Base-by-base conservation (phyloP, 1,284 basidiomycete genomes). In the Fomitopsis palustris region DNA sequence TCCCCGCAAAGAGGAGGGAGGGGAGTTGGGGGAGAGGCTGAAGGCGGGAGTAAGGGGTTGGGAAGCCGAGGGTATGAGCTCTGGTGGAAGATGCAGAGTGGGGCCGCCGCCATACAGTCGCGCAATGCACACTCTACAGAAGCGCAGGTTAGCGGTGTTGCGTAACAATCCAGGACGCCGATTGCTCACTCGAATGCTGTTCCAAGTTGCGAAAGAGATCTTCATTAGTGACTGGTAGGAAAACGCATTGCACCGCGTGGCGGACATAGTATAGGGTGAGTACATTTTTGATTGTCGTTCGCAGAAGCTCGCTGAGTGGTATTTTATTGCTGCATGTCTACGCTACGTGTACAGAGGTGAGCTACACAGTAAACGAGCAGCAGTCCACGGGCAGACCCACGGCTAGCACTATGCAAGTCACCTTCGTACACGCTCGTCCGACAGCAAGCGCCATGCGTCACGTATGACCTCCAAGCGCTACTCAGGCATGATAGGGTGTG, bases 71-170 rank as follows among this genome's bases (percentile, higher is more conserved):
- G 93, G 87, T 53, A 89, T 78, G 39, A 92, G 74, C n/a, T 80
- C 75, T 1, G 86, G 79, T 25, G 86, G 81, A 59, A 94, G 78
- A 67, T 86, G 79, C 27, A 95, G 78, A 0, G 79, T 78, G 5
- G 93, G 93, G 0, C 91, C 90, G n/a, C 92, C 88, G 29, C 92
- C 92, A 69, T 95, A 95, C 7, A 95, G 80, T 42, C 90, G 82
- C 9, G 93, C 84, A 54, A 95, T 83, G 69, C 90, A 93, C 65
- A 95, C 78, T 74, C 93, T 95, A 66, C 16, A 31, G 51, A 10
- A 27, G 9, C 3, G 14, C 5, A 14, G 8, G 42, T 58, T 17
- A 54, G 47, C n/a, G 12, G 35, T 1, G 29, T 17, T 23, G 23
- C 12, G 37, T 2, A 25, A 6, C 25, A 10, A 31, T 31, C 1